These are phyloP conservation scores for Chaetoceros tenuissimus DNA, from an alignment of 108 stramenopile species.

Conservation along the genomic window DNA sequence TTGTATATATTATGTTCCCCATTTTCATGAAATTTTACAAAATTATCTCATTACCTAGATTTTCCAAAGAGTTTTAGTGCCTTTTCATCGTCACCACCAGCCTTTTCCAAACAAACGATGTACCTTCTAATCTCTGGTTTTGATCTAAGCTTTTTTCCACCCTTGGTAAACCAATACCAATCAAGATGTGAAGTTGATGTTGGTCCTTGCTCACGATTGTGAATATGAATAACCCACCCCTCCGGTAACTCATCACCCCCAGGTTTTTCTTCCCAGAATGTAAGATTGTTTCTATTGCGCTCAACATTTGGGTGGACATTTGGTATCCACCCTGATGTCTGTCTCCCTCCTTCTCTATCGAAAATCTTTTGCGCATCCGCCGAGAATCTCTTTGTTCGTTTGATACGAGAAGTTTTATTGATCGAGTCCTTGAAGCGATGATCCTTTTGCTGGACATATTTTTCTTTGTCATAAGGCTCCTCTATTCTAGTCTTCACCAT, in stretches of 20 bases:
- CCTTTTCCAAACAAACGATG: neutral
- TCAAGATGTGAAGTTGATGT: neutral
- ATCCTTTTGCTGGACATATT: neutral
- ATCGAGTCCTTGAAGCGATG: neutral
- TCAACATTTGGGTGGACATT: neutral
- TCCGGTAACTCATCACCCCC: neutral
- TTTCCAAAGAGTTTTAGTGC: neutral
- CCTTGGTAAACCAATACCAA: neutral
- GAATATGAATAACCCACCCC: neutral
- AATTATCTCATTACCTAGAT: too few species aligned
- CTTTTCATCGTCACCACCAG: neutral
- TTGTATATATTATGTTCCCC: too few species aligned
- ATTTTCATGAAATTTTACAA: too few species aligned
- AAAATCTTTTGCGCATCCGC: neutral
- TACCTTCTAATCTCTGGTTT: neutral
- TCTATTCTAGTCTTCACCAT: neutral
- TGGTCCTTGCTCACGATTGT: neutral
- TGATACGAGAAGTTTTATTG: neutral
- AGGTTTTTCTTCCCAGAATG: neutral
- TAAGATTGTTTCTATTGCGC: neutral
- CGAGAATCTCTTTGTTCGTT: neutral
- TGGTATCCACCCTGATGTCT: neutral
- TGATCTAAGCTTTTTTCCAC: neutral
- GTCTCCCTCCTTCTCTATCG: neutral
- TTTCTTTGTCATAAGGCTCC: neutral